Base-by-base conservation (phyloP, 352 stramenopile species). In the Vaucheria bursata region DNA sequence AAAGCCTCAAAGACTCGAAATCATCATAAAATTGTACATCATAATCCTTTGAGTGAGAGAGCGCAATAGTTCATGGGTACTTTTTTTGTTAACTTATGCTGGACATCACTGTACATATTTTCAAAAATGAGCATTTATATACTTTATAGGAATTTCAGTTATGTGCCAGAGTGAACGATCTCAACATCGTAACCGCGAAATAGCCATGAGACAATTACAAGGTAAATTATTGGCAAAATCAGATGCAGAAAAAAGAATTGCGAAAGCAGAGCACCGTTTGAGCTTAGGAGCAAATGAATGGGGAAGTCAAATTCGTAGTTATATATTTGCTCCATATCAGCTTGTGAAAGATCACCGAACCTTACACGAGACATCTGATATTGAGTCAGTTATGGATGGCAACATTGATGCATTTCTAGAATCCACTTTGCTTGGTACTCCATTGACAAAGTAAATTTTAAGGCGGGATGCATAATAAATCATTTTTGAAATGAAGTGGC, bases 141-240 rank as follows among this genome's bases (percentile, higher is more conserved):
- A n/a, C n/a, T n/a, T n/a, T n/a, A n/a, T n/a, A n/a, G 91, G 91
- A 37, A 91, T 89, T 0, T 83, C 89, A 1, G 87, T 88, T 0
- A 50, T 84, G 4, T 89, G 88, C 31, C 85, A 96, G 79, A 88
- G 92, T 80, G 91, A 96, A 82, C 90, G 91, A 0, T 94, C 89
- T 31, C 92, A 97, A 86, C 92, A 96, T 78, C 88, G 93, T 79
- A 97, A 97, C 86, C 95, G 94, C 69, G 90, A 90, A 37, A 95
- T 93, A 77, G 92, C 92, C 25, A 89, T 97, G 83, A 89, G 91
- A 79, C 91, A 95, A 52, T 84, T 97, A 2, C 87, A 86, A 53
- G 90, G 91, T n/a, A 89, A 91, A 31, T 87, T 97, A 8, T 66
- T 74, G 34, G 70, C 71, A 31, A 40, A 29, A 33, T n/a, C 71